Base-by-base conservation (phyloP, 139 green algal species). In the Ettlia oleoabundans region DNA sequence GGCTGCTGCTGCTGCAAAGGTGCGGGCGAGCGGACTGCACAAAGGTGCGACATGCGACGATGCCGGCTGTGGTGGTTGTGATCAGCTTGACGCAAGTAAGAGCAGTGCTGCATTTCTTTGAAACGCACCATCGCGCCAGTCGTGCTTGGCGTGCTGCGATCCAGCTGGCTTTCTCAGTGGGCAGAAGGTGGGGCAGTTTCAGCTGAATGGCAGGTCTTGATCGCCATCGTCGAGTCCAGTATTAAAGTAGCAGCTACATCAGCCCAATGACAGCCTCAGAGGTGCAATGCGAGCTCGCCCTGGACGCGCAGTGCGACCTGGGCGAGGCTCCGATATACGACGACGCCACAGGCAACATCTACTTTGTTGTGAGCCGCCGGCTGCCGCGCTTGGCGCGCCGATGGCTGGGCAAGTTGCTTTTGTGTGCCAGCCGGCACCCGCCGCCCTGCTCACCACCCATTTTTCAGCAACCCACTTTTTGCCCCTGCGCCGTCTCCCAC, bases 281-380 rank as follows among this genome's bases (percentile, higher is more conserved):
- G 15, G 13, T 24, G 47, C 47, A 58, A 24, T 15, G 55, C 55
- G 73, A 90, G 37, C 82, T 91, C 26, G 86, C 83, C 7, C 53
- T 84, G 7, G 79, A 92, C 30, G 73, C 66, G 1, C 53, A 73
- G 30, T 86, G 78, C 43, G 70, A 89, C 53, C 77, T 92, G 8
- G 86, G 86, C 6, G 88, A 92, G 73, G 52, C 42, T 13, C 88
- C 88, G 32, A 37, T 89, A 4, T 92, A 77, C 71, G 88, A 92
- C 32, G 86, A 74, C 19, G 40, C 77, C 32, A 82, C 40, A 24
- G 47, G 75, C n/a, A 82, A 58, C 5, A 55, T 92, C 4, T 91
- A 92, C 61, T 92, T 91, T 72, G 86, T 92, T 22, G 80, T 85
- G 58, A 22, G 78, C 18, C 4, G 33, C 35, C 15, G 32, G n/a